Conservation (phyloP, 1,139 yeast species). For the Debaryomycetaceae sp. region DNA sequence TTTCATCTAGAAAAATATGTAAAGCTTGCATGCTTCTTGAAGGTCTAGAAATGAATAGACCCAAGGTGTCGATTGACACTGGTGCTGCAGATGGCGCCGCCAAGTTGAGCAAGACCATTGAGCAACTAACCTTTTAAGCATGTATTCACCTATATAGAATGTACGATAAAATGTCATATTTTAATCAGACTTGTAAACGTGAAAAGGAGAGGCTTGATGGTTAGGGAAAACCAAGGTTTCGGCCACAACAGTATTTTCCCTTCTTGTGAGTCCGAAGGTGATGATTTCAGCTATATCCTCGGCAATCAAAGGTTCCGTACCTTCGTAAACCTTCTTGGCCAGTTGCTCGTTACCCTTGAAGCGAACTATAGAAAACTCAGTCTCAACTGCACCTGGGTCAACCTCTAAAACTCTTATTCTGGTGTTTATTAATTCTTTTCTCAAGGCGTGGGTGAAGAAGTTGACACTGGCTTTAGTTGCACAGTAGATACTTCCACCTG, state of each 20-base stretch:
- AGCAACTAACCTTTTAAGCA: slow-evolving; percentile 54
- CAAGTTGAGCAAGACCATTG: slow-evolving; percentile 60
- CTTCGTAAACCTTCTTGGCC: slow-evolving; percentile 46
- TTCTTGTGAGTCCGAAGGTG: slow-evolving; percentile 48
- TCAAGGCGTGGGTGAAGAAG: slow-evolving; percentile 43
- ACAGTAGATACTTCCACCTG: slow-evolving; percentile 51
- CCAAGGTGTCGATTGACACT: slow-evolving; percentile 54
- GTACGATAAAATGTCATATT: slow-evolving; percentile 1
- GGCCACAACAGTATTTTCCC: slow-evolving; percentile 48
- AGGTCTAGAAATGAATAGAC: slow-evolving; percentile 76
- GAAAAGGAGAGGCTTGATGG: slow-evolving; percentile 60
- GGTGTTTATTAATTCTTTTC: slow-evolving; percentile 47
- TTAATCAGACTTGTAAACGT: slow-evolving; percentile 23
- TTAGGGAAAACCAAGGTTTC: slow-evolving; percentile 49
- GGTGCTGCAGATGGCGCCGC: slow-evolving; percentile 67
- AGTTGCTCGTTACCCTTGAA: slow-evolving; percentile 39
- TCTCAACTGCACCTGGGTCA: slow-evolving; percentile 52
- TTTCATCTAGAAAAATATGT: slow-evolving; percentile 84
- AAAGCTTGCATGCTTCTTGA: slow-evolving; percentile 89
- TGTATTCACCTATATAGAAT: slow-evolving; percentile 2
- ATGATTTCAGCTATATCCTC: slow-evolving; percentile 50
- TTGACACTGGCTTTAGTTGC: slow-evolving; percentile 50
- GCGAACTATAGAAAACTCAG: slow-evolving; percentile 49
- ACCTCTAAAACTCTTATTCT: slow-evolving; percentile 47
- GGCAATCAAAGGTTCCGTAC: slow-evolving; percentile 44